A percentile compares a stretch with the other conserved stretches of the same genome.
Conservation (phyloP, 345 rosid species). For the Dipteronia dyeriana region DNA sequence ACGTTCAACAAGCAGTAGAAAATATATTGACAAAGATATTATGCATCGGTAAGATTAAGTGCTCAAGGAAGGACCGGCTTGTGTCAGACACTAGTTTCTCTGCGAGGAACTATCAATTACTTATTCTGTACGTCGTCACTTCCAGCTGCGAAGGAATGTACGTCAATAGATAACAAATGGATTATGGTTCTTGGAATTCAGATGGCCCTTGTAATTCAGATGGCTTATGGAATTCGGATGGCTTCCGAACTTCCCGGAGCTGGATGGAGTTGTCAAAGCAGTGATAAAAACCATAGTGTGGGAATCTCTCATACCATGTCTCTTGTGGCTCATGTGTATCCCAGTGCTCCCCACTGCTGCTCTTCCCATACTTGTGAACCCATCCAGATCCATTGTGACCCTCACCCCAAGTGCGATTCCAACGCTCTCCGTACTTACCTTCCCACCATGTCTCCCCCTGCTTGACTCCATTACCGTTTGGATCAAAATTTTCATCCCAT, state of each 20-base stretch:
- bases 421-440: conserved; percentile 75
- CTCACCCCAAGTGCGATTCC: conserved; percentile 99
- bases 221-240: conserved; percentile 64
- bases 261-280: conserved; percentile 85
- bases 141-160: conserved; percentile 8
- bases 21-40: neutral
- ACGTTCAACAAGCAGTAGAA: neutral
- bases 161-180: neutral
- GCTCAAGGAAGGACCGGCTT: too few species aligned
- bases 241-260: conserved; percentile 73
- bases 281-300: conserved; percentile 90
- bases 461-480: conserved; percentile 77
- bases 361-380: conserved; percentile 95
- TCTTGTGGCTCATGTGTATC: conserved; percentile 74
- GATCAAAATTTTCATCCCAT: conserved; percentile 90
- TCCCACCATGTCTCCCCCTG: conserved; percentile 99
- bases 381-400: conserved; percentile 86
- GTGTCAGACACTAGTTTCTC: neutral
- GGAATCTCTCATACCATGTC: conserved; percentile 96
- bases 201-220: conserved; percentile 57
- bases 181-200: conserved; percentile 34
- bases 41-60: neutral
- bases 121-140: neutral
- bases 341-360: conserved; percentile 97
- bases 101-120: neutral